Evolutionary conservation across 257 asterid genomes (phyloP).

Genomic region (Jasminum sambac): DNA sequence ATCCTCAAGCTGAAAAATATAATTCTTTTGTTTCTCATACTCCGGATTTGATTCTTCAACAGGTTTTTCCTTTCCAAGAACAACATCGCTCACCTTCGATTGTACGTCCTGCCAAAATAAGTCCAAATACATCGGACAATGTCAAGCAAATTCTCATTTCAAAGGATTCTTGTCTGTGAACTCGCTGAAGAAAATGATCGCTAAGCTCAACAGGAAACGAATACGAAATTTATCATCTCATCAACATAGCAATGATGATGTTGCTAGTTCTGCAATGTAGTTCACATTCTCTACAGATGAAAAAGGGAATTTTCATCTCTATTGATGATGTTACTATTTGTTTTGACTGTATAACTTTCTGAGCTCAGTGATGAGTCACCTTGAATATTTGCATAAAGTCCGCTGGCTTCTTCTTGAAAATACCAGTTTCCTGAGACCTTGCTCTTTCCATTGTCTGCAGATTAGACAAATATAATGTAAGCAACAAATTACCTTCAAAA

Average conservation of each 20-base stretch:
- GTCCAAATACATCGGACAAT: conserved; percentile 2
- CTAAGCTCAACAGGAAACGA: neutral
- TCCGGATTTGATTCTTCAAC: conserved; percentile 93
- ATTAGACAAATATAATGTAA: conserved; percentile 13
- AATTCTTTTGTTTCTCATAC: conserved; percentile 83
- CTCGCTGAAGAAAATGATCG: neutral
- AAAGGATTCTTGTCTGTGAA: conserved; percentile 2
- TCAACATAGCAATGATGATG: conserved; percentile 16
- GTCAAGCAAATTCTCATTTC: conserved; percentile 20
- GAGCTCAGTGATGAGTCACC: conserved; percentile 42
- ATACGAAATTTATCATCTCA: neutral
- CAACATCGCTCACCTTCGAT: conserved; percentile 91
- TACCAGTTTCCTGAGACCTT: conserved; percentile 76
- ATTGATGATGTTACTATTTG: conserved; percentile 9
- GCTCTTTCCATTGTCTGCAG: conserved; percentile 92
- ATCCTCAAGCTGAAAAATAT: conserved; percentile 90
- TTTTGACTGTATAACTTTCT: neutral
- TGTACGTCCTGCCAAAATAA: conserved; percentile 77
- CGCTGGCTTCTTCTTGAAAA: conserved; percentile 84
- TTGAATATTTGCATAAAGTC: conserved; percentile 85
- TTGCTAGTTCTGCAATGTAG: neutral
- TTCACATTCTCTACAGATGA: neutral
- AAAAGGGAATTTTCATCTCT: neutral
- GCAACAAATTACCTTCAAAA: conserved; percentile 15
- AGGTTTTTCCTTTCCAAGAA: conserved; percentile 97